These are phyloP conservation scores for Geosiphon pyriformis DNA, from an alignment of 192 early-diverging fungal species.

Conservation along the genomic window DNA sequence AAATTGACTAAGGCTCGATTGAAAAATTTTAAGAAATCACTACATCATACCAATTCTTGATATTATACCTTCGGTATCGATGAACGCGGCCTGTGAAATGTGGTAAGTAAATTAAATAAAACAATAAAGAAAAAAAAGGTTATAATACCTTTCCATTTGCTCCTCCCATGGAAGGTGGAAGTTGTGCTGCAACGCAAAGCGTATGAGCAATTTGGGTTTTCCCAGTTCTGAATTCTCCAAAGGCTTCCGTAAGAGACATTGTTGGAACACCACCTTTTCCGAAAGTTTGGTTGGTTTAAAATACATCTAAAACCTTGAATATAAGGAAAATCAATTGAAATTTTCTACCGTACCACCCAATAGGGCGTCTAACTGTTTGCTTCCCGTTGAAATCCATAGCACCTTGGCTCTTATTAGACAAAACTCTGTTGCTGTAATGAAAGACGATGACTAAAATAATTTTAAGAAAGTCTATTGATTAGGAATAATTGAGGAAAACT, in stretches of 20 bases:
- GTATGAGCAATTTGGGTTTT: conserved; percentile 83
- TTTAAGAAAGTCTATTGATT: no score
- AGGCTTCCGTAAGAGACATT: conserved; percentile 80
- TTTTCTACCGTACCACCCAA: conserved; percentile 55
- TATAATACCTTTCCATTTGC: conserved; percentile 61
- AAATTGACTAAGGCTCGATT: neutral
- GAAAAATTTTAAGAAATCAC: neutral
- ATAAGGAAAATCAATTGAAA: no score
- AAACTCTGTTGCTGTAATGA: conserved; percentile 64
- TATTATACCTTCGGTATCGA: conserved; percentile 41
- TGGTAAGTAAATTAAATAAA: neutral
- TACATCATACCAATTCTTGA: neutral
- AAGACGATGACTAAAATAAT: conserved; percentile 42
- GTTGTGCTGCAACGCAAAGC: conserved; percentile 68
- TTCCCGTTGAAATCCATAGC: conserved; percentile 65
- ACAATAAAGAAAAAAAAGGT: neutral
- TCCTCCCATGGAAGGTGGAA: conserved; percentile 68
- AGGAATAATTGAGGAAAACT: no score
- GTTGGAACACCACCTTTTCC: conserved; percentile 65
- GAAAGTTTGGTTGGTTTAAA: no score
- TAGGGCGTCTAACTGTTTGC: conserved; percentile 71
- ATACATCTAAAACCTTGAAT: no score
- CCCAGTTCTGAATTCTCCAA: conserved; percentile 83
- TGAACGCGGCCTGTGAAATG: conserved; percentile 25
- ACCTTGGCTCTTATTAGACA: conserved; percentile 52